Conservation (phyloP, 495 filamentous ascomycete genomes). For the Sabuloglossum arenarium region DNA sequence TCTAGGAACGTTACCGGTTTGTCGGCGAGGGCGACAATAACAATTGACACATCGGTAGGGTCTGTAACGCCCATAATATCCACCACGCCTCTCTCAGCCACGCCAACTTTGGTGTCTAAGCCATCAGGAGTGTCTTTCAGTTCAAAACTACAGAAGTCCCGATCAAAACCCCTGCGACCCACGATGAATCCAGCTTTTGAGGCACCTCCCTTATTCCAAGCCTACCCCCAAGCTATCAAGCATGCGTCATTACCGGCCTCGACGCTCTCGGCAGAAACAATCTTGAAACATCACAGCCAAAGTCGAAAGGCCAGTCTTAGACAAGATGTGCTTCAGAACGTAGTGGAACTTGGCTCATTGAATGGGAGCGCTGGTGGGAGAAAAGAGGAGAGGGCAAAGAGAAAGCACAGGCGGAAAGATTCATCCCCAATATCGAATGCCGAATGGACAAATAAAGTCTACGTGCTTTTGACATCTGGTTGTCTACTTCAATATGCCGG, state of each 20-base stretch:
- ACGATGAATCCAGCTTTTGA: not conserved
- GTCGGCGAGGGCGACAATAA: not conserved
- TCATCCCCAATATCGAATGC: slow-evolving; percentile 41
- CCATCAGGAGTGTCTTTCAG: not conserved
- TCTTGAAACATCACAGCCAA: slow-evolving; percentile 39
- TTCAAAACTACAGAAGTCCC: not conserved
- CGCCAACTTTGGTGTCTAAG: not conserved
- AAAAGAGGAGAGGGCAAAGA: slow-evolving; percentile 17
- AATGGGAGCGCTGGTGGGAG: slow-evolving; percentile 14
- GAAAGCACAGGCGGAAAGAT: slow-evolving; percentile 27
- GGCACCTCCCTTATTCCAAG: slow-evolving; percentile 66
- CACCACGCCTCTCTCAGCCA: not conserved
- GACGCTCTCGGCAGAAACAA: slow-evolving; percentile 29
- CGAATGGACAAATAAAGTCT: slow-evolving; percentile 70
- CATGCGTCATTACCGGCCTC: slow-evolving; percentile 30
- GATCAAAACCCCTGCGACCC: not conserved
- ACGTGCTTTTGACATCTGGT: slow-evolving; percentile 60
- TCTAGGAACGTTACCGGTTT: not conserved
- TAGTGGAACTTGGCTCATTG: slow-evolving; percentile 6
- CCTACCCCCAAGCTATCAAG: slow-evolving; percentile 66
- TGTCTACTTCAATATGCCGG: slow-evolving; percentile 76
- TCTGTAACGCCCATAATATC: not conserved
- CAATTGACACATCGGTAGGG: not conserved
- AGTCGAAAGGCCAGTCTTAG: slow-evolving; percentile 23
- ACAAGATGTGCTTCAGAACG: slow-evolving; percentile 18